Base-by-base conservation (phyloP, 306 rosid genomes). In the Vicia sativa region DNA sequence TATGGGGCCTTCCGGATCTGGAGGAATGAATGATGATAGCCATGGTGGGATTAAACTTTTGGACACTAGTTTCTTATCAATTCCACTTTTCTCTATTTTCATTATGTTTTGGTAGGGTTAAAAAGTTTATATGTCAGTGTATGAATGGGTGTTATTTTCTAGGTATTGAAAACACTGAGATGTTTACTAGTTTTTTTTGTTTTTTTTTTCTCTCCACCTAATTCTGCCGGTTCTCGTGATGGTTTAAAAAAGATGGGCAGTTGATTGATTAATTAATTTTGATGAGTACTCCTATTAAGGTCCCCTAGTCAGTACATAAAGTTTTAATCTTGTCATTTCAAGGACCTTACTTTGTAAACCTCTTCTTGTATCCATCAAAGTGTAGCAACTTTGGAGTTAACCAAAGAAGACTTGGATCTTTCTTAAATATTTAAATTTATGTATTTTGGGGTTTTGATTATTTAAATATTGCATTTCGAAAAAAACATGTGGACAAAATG, bases 11-110 rank as follows among this genome's bases (percentile, higher is more conserved):
- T 75, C 95, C 0, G 97, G 89, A 70, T 15, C 84, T 21, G 95
- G 96, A 76, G 95, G 96, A 76, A 72, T 85, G 43, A 87, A 86
- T 0, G 97, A 91, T 65, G 95, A 82, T 1, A 89, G 95, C 16
- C 74, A 82, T 43, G 83, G 77, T 56, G 96, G 84, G 11, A 41
- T 71, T 11, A 82, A 77, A 23, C 85, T 77, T 42, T 4, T 65
- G 3, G 42, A 49, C 71, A 31, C 29, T 34, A 28, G 50, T 44
- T 59, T 73, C 67, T 57, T 78, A 11, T 34, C 68, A 18, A 12
- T 75, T 19, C 9, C 83, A 18, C 78, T 89, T 37, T 45, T 83
- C 4, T 81, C 85, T 14, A 80, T 76, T 57, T 83, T 80, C 49
- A 70, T 80, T 61, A 68, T 83, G 86, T 74, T 87, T 37, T 80